Evolutionary conservation across 2,329 filamentous ascomycete genomes (phyloP), one percentile per base, ranked within the genome.

Genomic region (Thermoascus crustaceus): DNA sequence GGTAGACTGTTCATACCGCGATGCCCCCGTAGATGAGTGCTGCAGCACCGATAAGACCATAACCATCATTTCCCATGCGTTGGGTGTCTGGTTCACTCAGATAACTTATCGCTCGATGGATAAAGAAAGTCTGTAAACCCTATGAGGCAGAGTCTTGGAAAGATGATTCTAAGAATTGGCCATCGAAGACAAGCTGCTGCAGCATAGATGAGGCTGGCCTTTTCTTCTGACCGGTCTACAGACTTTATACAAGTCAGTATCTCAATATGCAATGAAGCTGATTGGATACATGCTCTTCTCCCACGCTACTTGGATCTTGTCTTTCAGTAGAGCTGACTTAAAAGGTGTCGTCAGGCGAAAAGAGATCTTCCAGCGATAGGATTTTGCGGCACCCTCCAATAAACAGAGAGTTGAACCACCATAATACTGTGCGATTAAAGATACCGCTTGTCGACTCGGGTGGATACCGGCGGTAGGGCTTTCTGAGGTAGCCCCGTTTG

Each of bases 11-110:
- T n/a, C 52, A 34, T 46, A 64, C 54, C 4, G 58, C 61, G 17
- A 63, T 56, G 0, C 58, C 60, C 11, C 57, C 22, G 36, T 66
- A 66, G 2, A 63, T 49, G 4, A 65, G 41, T 5, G 48, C 48
- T 27, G 57, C 59, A 2, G 61, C 61, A 7, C 49, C 60, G 26
- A 63, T 54, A 4, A 67, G 44, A 1, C 54, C 61, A 30, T 55
- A 55, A 0, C 58, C 60, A 23, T 49, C 47, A 23, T 55, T 52
- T 7, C 41, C 42, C 3, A 30, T 30, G 10, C 43, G 38, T 20
- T 35, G 31, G 30, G 11, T 42, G 10, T 19, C 24, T 3, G 36
- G 42, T 25, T 19, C 22, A 5, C 21, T 29, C 11, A 47, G 30
- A 21, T 37, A 46, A 2, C 36, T 36, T 9, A 57, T 49, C 2